Base-by-base conservation (phyloP, 768 basidiomycete genomes). In the Dictyophora rubrovolvata region DNA sequence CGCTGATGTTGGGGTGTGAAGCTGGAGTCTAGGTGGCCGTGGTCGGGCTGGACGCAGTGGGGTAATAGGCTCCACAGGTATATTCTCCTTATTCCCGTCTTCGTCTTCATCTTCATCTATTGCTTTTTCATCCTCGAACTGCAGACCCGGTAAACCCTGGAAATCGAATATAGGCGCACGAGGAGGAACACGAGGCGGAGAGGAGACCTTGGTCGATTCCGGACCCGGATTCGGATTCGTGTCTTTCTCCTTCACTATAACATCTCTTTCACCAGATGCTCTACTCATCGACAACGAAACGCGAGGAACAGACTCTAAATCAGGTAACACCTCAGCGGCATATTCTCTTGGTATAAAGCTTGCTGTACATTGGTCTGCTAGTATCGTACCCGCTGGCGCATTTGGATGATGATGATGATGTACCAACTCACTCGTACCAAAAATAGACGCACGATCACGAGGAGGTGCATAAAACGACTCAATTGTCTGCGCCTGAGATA, bases 201-300 rank as follows among this genome's bases (percentile, higher is more conserved):
- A 28, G 51, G 28, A 28, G 51, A n/a, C 63, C 59, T 46, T 61
- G 63, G 46, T 60, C 58, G 37, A 54, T 49, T n/a, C 18, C 56
- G 28, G 28, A 7, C 59, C 72, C 71, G 53, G 73, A 74, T 60
- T 74, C 70, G 61, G 73, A 74, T 50, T 37, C 42, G n/a, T 5
- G 10, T 42, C 42, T 42, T 42, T n/a, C n/a, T n/a, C 42, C 18
- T 50, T 33, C 16, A 9, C 56, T 28, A 50, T 42, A 42, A 48
- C 18, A 35, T 52, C 34, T 35, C 34, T 18, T 11, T 23, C 49
- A 20, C 20, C 18, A 22, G 50, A 51, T 12, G 42, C n/a, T 42
- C 42, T 28, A 28, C 28, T 42, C n/a, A 42, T 42, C n/a, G 42
- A 42, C 12, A 42, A n/a, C 12, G 42, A 42, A 42, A n/a, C 42